Conservation (phyloP, 352 stramenopile species). For the Pythium dissotocum region DNA sequence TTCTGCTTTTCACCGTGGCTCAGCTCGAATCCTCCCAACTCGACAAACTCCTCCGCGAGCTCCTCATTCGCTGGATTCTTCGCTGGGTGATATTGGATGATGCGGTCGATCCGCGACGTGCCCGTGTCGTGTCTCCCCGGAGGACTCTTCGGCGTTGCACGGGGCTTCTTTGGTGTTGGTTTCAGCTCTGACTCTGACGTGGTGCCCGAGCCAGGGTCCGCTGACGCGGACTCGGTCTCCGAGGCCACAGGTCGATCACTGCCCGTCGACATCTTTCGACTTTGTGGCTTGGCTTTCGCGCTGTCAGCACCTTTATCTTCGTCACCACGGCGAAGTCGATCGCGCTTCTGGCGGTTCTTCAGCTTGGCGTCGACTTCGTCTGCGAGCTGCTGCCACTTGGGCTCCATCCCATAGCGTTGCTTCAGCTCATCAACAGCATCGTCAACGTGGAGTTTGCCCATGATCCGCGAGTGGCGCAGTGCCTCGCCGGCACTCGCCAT, state of each 20-base stretch:
- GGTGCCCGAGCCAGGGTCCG: not conserved
- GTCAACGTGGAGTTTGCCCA: conserved; percentile 35
- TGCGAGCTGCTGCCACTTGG: conserved; percentile 51
- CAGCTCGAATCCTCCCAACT: conserved; percentile 38
- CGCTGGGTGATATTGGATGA: conserved; percentile 41
- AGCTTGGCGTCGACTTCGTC: conserved; percentile 42
- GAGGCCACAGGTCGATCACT: not conserved
- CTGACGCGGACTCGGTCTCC: not conserved
- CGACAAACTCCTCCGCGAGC: conserved; percentile 47
- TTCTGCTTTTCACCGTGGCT: conserved; percentile 38
- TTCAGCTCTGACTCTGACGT: not conserved
- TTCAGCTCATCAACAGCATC: conserved; percentile 61
- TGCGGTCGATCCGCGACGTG: conserved; percentile 25
- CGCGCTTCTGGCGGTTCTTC: conserved; percentile 32
- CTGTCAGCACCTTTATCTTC: not conserved
- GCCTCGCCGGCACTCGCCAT: conserved; percentile 22
- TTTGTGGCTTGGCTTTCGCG: not conserved
- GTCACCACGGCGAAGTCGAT: conserved; percentile 21
- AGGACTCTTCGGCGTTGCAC: not conserved
- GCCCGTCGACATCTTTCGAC: not conserved
- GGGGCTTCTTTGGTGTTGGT: not conserved
- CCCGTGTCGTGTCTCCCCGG: not conserved
- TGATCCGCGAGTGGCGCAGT: conserved; percentile 21
- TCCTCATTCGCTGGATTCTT: conserved; percentile 40
- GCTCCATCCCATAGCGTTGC: conserved; percentile 55